Conservation (phyloP, 1,284 basidiomycete species). For the Takashimella koratensis region DNA sequence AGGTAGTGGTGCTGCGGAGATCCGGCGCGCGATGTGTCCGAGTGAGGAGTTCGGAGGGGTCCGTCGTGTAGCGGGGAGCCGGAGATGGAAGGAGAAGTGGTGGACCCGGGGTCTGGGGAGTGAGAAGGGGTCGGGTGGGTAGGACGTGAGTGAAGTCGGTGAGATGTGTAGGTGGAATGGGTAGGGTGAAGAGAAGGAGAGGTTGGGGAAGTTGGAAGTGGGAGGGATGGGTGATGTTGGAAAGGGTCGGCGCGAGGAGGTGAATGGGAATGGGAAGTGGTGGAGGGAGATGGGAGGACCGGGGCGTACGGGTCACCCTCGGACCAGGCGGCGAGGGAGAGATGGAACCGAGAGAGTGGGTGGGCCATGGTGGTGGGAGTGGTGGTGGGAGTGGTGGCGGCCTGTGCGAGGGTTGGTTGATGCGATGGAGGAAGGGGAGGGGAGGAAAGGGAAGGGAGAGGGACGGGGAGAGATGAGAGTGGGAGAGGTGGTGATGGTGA, state of each 20-base stretch:
- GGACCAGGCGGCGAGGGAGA: not conserved
- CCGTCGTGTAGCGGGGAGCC: not conserved
- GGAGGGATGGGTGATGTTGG: not conserved
- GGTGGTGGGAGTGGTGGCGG: too few relatives aligned
- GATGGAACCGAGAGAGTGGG: not conserved
- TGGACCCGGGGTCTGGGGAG: not conserved
- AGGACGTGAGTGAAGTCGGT: too few relatives aligned
- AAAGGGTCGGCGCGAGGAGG: not conserved
- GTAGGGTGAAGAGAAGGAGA: not conserved
- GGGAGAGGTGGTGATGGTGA: too few relatives aligned
- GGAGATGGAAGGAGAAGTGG: not conserved
- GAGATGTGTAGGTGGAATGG: not conserved
- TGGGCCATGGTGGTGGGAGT: not conserved
- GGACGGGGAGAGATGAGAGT: too few relatives aligned
- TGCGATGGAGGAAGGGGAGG: too few relatives aligned
- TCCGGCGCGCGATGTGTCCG: too few relatives aligned
- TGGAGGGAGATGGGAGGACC: not conserved
- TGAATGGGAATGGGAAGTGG: not conserved
- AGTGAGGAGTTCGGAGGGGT: not conserved
- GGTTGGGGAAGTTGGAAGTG: not conserved
- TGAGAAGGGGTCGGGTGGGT: too few relatives aligned
- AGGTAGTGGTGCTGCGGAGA: not conserved
- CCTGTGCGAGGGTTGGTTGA: too few relatives aligned
- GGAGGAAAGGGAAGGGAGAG: too few relatives aligned
- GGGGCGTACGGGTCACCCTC: not conserved